Base-by-base conservation (phyloP, 2,329 filamentous ascomycete genomes). In the Purpureocillium takamizusanense region DNA sequence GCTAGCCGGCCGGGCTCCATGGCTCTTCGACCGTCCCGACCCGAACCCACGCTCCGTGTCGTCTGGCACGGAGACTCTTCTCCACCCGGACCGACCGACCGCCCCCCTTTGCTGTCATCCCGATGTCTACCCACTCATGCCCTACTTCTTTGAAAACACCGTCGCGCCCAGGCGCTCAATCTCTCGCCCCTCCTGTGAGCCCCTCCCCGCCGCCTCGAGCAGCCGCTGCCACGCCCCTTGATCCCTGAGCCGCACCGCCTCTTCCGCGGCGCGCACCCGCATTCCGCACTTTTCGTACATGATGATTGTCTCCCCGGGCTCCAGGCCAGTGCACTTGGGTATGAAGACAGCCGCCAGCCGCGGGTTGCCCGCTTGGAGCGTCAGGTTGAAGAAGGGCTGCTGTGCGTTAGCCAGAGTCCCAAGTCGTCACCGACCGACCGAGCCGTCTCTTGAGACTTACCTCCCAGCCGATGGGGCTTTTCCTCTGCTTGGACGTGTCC, bases 231-330 rank as follows among this genome's bases (percentile, higher is more conserved):
- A 78, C n/a, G 81, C 67, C 49, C 81, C 81, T 35, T 77, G 67
- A 56, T 98, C 86, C 61, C 85, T 94, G 42, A 76, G 72, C 64
- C 81, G 86, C 42, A 88, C 73, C 3, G 92, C 90, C 65, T 97
- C 92, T 63, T 97, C 89, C 4, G 84, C 92, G 3, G 92, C 92
- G 63, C 86, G 88, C 21, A 83, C 75, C 33, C 87, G 70, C 79
- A 95, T 77, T 14, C 90, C 90, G 59, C 92, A 97, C 64, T 95
- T 95, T 51, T 94, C 81, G 74, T 89, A 98, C 90, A 98, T 95
- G 48, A 83, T 76, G 39, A 95, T 81, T 4, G 81, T 70, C 51
- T 88, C 83, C 3, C 76, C 72, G 1, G 75, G 68, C 33, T 80
- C 73, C 34, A 94, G 58, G 39, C 71, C 70, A 13, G 81, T 82